Conservation (phyloP, 441 rosid species). For the Populus hybrid region DNA sequence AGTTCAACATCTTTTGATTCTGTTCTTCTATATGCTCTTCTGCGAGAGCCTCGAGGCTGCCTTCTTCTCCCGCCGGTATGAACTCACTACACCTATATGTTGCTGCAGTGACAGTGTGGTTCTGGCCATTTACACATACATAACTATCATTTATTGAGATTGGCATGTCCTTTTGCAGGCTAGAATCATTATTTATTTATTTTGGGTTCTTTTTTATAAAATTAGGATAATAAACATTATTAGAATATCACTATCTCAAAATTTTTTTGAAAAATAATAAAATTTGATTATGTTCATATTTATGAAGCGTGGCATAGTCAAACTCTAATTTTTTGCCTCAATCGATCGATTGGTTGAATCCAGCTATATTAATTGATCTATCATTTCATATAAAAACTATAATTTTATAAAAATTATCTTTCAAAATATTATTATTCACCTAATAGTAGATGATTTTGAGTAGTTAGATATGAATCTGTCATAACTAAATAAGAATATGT, state of each 20-base stretch:
- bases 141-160: slow-evolving; percentile 4
- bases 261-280: too few species aligned
- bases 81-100: slow-evolving; percentile 86
- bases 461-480: rapidly evolving
- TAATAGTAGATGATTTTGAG: too few species aligned
- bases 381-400: rapidly evolving
- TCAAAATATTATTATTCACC: too few species aligned
- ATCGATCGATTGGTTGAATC: rapidly evolving
- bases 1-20: slow-evolving; percentile 64
- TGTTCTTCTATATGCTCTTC: slow-evolving; percentile 65
- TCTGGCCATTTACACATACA: neutral
- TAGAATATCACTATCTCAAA: rapidly evolving
- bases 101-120: slow-evolving; percentile 24
- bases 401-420: too few species aligned
- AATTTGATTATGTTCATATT: too few species aligned
- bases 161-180: slow-evolving; percentile 22
- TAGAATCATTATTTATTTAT: slow-evolving; percentile 17
- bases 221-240: too few species aligned
- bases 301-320: rapidly evolving
- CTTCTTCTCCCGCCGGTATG: slow-evolving; percentile 80
- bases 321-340: rapidly evolving
- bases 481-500: too few species aligned
- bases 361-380: rapidly evolving
- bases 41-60: slow-evolving; percentile 52
- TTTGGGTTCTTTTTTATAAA: neutral